These are phyloP conservation scores for Epichloe amarillans DNA, from an alignment of 2,329 filamentous ascomycete genomes.

Conservation along the genomic window DNA sequence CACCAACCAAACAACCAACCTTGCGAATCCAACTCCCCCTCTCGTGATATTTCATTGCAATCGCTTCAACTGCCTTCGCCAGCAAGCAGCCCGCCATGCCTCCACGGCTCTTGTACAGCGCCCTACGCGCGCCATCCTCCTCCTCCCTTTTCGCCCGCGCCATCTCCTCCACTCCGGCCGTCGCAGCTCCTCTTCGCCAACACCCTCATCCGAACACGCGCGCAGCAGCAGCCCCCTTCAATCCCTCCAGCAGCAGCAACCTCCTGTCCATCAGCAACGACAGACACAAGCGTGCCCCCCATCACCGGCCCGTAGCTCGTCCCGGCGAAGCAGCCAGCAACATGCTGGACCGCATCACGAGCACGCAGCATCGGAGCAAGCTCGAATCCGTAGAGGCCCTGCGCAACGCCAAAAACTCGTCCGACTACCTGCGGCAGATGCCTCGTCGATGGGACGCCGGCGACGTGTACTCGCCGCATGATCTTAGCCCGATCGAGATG, in stretches of 20 bases:
- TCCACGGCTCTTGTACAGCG: conserved; percentile 22
- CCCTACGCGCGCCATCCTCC: conserved; percentile 9
- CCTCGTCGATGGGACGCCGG: conserved; percentile 60
- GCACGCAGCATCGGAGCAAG: conserved; percentile 23
- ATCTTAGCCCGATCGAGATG: conserved; percentile 67
- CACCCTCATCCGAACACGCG: neutral
- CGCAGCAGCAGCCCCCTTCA: conserved; percentile 1
- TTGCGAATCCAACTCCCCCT: neutral
- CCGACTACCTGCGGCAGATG: conserved; percentile 49
- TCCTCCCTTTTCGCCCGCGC: conserved; percentile 11
- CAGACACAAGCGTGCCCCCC: conserved; percentile 7
- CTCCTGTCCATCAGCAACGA: conserved; percentile 12
- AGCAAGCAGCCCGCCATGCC: conserved; percentile 21
- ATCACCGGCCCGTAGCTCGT: neutral
- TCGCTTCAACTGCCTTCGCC: conserved; percentile 1
- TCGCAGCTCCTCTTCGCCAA: conserved; percentile 13
- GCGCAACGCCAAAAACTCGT: conserved; percentile 25
- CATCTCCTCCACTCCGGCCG: conserved; percentile 18
- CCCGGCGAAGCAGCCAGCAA: conserved; percentile 15
- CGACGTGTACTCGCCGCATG: conserved; percentile 83
- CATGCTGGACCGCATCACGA: conserved; percentile 16
- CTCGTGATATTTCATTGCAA: neutral
- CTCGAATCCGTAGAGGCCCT: conserved; percentile 13
- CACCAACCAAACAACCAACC: no score
- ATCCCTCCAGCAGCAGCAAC: conserved; percentile 7